phyloP scores from a whole-genome alignment of 176 grass and related monocot species.

The Carex cristatella region DNA sequence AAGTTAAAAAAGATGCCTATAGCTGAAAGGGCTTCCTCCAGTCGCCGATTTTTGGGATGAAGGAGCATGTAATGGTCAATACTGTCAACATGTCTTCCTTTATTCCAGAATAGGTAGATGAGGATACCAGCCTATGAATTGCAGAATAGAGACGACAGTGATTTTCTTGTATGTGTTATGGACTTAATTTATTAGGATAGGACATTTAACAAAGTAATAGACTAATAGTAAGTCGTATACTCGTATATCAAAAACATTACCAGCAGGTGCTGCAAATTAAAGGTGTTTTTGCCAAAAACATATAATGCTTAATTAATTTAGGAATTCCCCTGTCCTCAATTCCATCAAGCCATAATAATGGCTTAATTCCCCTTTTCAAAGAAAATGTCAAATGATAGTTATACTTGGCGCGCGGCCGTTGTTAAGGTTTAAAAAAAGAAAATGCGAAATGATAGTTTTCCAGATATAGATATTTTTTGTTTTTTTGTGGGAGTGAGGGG shows the following conservation, averaged over 20 bases:
- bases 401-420: too few species aligned
- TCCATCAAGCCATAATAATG: too few species aligned
- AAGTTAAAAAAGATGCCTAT: not conserved
- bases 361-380: too few species aligned
- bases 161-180: not conserved
- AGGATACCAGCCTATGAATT: slow-evolving; percentile 1
- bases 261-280: too few species aligned
- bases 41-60: not conserved
- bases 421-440: too few species aligned
- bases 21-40: not conserved
- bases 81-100: not conserved
- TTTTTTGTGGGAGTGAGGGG: not conserved
- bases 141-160: not conserved
- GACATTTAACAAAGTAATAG: not conserved
- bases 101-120: not conserved
- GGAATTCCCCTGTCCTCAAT: too few species aligned
- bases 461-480: too few species aligned
- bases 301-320: too few species aligned
- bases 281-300: too few species aligned
- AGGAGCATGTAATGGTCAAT: not conserved
- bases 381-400: too few species aligned
- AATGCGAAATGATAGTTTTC: not conserved
- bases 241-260: too few species aligned
- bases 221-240: too few species aligned
- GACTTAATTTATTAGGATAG: not conserved